Evolutionary conservation across 2,329 filamentous ascomycete species (phyloP).

Genomic region (Leptoxyphium fumago): DNA sequence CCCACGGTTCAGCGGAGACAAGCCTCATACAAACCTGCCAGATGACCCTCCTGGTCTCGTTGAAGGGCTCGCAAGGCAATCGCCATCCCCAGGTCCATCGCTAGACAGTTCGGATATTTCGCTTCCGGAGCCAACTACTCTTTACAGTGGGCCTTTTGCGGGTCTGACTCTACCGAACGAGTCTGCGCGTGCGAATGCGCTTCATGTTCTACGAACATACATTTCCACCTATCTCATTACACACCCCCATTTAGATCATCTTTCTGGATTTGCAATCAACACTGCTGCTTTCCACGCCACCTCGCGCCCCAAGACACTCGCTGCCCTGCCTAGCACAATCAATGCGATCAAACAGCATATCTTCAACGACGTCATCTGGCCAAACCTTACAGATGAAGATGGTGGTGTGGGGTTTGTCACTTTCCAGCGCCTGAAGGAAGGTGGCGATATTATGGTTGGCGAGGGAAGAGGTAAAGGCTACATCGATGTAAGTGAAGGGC

Average conservation of each 20-base stretch:
- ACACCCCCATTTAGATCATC: conserved; percentile 92
- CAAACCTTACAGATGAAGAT: conserved; percentile 90
- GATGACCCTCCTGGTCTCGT: conserved; percentile 3
- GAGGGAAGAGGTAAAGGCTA: conserved; percentile 71
- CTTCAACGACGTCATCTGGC: conserved; percentile 97
- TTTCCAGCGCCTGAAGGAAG: conserved; percentile 76
- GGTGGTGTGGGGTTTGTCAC: conserved; percentile 85
- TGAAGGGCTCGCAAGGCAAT: conserved; percentile 2
- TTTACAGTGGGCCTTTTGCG: conserved; percentile 56
- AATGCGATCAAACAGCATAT: conserved; percentile 84
- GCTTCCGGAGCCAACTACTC: conserved; percentile 33
- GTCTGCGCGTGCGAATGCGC: conserved; percentile 61
- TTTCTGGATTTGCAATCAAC: conserved; percentile 83
- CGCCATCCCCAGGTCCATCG: conserved; percentile 1
- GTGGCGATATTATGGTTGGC: conserved; percentile 71
- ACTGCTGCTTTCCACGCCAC: conserved; percentile 72
- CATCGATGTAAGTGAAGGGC: conserved; percentile 71
- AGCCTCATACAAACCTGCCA: conserved; percentile 1
- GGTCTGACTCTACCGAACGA: conserved; percentile 57
- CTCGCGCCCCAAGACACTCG: conserved; percentile 65
- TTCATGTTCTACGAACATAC: conserved; percentile 62
- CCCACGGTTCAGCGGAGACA: conserved; percentile 23
- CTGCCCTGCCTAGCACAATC: conserved; percentile 78
- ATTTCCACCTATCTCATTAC: conserved; percentile 86
- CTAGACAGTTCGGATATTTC: neutral